phyloP scores from a whole-genome alignment of 176 grass and related monocot species.

The Triticum urartu region DNA sequence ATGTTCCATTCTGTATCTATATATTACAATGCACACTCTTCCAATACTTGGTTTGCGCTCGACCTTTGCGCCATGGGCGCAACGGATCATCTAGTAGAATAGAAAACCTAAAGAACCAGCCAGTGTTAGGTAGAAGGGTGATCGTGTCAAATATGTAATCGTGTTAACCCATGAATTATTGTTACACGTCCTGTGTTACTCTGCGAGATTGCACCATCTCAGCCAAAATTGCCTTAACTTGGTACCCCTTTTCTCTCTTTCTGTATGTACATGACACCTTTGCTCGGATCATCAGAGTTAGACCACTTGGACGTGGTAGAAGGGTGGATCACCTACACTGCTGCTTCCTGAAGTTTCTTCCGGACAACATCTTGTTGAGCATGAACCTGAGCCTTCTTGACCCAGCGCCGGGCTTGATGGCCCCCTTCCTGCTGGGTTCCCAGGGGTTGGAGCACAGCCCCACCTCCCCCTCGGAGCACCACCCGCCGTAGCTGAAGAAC shows the following conservation, averaged over 20 bases:
- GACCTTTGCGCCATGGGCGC: too few species aligned
- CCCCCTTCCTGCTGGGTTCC: conserved; percentile 27
- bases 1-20: too few species aligned
- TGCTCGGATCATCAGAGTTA: conserved; percentile 33
- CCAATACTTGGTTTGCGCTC: too few species aligned
- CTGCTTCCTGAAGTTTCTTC: conserved; percentile 49
- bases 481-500: conserved; percentile 74
- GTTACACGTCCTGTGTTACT: neutral
- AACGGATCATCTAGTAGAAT: too few species aligned
- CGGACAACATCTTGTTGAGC: conserved; percentile 48
- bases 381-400: conserved; percentile 70
- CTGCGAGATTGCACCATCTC: neutral
- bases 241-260: neutral
- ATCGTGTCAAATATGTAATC: too few species aligned
- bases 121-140: too few species aligned
- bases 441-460: conserved; percentile 43
- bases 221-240: conserved; percentile 23
- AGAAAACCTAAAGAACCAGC: too few species aligned
- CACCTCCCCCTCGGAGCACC: conserved; percentile 57
- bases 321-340: conserved; percentile 57
- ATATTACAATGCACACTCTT: too few species aligned
- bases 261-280: conserved; percentile 5
- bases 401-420: conserved; percentile 64
- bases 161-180: too few species aligned
- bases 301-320: neutral